Conservation (phyloP, 2,329 filamentous ascomycete genomes). For the Alternaria sp. region DNA sequence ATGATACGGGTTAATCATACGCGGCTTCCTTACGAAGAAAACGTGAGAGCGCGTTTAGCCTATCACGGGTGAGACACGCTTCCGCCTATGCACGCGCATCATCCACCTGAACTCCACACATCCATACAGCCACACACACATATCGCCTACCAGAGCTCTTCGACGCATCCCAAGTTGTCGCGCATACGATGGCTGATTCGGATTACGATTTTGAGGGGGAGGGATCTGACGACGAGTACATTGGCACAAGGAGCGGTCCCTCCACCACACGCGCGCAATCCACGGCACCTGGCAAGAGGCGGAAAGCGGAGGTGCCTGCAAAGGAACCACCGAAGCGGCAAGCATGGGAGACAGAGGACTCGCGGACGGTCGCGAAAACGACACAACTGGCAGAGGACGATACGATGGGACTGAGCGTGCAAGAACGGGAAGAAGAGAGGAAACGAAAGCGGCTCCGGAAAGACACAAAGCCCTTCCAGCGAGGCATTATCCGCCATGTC, state of each 20-base stretch:
- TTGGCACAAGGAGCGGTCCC: slow-evolving; percentile 46
- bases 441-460: slow-evolving; percentile 81
- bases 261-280: slow-evolving; percentile 36
- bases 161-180: background rate
- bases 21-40: slow-evolving; percentile 17
- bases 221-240: slow-evolving; percentile 68
- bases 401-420: slow-evolving; percentile 72
- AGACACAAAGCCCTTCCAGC: slow-evolving; percentile 93
- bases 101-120: background rate
- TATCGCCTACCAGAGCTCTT: background rate
- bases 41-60: slow-evolving; percentile 25
- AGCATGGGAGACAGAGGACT: slow-evolving; percentile 55
- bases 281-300: slow-evolving; percentile 27
- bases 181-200: slow-evolving; percentile 69
- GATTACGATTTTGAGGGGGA: slow-evolving; percentile 74
- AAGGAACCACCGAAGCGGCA: slow-evolving; percentile 49
- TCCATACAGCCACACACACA: background rate
- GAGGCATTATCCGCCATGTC: slow-evolving; percentile 96
- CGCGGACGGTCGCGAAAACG: slow-evolving; percentile 68
- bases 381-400: slow-evolving; percentile 65
- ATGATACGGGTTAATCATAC: background rate
- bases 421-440: slow-evolving; percentile 78
- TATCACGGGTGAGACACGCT: slow-evolving; percentile 26
- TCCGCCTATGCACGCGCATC: slow-evolving; percentile 3
- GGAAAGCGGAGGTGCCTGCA: slow-evolving; percentile 21